Conservation (phyloP, 306 rosid genomes). For the Malus orientalis region DNA sequence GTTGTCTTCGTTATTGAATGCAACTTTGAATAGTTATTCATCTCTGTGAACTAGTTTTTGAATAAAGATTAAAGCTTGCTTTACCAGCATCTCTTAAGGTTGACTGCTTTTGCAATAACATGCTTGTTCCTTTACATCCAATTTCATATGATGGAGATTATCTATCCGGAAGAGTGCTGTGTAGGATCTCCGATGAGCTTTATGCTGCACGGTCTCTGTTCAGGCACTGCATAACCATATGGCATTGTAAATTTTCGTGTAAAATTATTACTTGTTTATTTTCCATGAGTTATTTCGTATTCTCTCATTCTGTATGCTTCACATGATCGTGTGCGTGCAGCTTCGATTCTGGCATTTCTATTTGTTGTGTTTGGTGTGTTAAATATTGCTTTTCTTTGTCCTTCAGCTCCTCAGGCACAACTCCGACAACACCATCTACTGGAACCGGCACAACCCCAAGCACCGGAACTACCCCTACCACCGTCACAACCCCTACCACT, state of each 20-base stretch:
- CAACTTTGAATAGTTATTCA: neutral
- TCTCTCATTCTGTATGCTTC: neutral
- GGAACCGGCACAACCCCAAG: constrained; percentile 3
- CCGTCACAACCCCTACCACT: constrained; percentile 8
- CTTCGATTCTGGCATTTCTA: neutral
- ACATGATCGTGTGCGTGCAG: neutral
- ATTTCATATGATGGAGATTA: neutral
- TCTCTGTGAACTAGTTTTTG: neutral
- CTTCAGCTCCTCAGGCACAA: constrained; percentile 42
- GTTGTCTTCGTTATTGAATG: no score
- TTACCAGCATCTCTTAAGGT: neutral
- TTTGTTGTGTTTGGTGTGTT: neutral
- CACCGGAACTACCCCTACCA: constrained; percentile 17
- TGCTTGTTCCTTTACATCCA: neutral
- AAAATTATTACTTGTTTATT: neutral
- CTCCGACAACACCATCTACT: constrained; percentile 5
- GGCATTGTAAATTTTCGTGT: neutral
- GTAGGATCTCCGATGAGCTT: neutral
- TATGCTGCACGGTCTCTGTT: neutral
- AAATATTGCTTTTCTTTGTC: neutral
- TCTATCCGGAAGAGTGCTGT: neutral
- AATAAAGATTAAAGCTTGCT: neutral
- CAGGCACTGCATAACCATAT: neutral
- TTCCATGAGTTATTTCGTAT: no score
- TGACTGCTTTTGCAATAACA: neutral